These are phyloP conservation scores for Luffa acutangula DNA, from an alignment of 306 rosid genomes.

Conservation along the genomic window DNA sequence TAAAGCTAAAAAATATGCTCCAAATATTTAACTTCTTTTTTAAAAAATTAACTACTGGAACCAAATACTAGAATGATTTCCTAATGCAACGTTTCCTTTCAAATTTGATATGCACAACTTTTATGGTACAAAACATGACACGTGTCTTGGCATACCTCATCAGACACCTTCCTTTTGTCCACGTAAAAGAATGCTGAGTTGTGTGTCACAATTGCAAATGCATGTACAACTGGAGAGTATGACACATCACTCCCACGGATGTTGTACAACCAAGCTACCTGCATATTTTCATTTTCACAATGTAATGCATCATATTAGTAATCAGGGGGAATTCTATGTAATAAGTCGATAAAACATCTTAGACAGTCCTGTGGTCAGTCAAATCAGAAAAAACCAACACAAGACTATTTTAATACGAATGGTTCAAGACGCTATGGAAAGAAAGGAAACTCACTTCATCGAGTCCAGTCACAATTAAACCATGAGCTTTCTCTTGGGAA, in stretches of 20 bases:
- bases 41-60: neutral
- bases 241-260: constrained; percentile 92
- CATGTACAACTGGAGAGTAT: constrained; percentile 86
- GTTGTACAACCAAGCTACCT: constrained; percentile 97
- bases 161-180: constrained; percentile 66
- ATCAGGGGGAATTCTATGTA: neutral
- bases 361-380: constrained; percentile 5
- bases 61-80: neutral
- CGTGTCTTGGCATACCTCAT: constrained; percentile 55
- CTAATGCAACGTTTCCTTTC: neutral
- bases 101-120: neutral
- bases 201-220: constrained; percentile 69
- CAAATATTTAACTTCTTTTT: neutral
- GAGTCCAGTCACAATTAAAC: constrained; percentile 65
- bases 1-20: neutral
- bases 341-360: constrained; percentile 8
- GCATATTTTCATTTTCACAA: constrained; percentile 17
- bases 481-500: constrained; percentile 40
- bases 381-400: constrained; percentile 1
- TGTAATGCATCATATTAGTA: neutral
- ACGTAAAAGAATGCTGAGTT: constrained; percentile 69
- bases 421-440: neutral
- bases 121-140: constrained; percentile 13
- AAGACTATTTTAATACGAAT: neutral
- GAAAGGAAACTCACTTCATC: constrained; percentile 56